Conservation (phyloP, 352 stramenopile species). For the Pythium guiyangense region DNA sequence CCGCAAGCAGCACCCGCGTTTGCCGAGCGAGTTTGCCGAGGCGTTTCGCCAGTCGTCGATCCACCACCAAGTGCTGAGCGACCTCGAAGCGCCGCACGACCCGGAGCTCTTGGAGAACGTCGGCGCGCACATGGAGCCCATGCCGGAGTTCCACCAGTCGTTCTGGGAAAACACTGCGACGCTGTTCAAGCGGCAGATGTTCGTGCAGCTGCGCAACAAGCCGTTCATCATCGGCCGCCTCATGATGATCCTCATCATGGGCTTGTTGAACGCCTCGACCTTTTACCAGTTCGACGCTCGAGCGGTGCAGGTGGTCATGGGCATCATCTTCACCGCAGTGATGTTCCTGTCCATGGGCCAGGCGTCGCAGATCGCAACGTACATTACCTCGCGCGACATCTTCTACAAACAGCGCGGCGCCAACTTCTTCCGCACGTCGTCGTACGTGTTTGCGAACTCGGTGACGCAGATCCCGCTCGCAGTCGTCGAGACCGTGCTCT, state of each 20-base stretch:
- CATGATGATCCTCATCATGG: constrained; percentile 39
- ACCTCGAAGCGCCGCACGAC: constrained; percentile 11
- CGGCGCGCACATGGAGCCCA: constrained; percentile 22
- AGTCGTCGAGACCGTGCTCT: constrained; percentile 54
- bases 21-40: constrained; percentile 30
- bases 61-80: constrained; percentile 13
- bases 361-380: constrained; percentile 68
- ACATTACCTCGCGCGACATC: constrained; percentile 46
- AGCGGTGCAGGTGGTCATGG: constrained; percentile 35
- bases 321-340: constrained; percentile 66
- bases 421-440: too few relatives aligned
- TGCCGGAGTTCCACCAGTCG: too few relatives aligned
- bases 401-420: too few relatives aligned
- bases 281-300: constrained; percentile 31
- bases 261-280: constrained; percentile 29
- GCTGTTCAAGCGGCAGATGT: too few relatives aligned
- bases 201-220: constrained; percentile 43
- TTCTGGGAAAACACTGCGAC: too few relatives aligned
- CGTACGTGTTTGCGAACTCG: too few relatives aligned
- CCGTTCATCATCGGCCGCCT: constrained; percentile 23
- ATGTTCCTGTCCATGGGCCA: constrained; percentile 74
- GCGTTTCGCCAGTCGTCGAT: constrained; percentile 20
- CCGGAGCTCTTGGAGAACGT: constrained; percentile 17
- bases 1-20: constrained; percentile 4
- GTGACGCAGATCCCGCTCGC: too few relatives aligned